Evolutionary conservation across 164 flowering plant genomes (phyloP), one percentile per base, ranked within the genome.

Genomic region (Berberis vulgaris): DNA sequence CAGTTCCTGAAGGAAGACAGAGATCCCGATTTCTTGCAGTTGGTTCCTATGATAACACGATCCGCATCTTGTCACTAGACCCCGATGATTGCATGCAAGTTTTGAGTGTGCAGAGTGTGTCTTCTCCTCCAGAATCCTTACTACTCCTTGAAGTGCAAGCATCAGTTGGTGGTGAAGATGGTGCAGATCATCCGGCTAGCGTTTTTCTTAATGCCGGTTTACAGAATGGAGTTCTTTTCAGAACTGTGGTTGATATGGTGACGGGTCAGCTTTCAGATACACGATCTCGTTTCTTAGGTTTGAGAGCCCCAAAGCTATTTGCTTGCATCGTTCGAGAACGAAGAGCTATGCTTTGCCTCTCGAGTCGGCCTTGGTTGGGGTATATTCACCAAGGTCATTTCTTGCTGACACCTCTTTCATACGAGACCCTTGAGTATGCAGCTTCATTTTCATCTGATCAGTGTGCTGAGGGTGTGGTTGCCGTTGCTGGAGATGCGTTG

Each of bases 81-180:
- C 99, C 99, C 43, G 99, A 91, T 82, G 99, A 95, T 68, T 84
- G 92, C 66, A 86, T 91, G 97, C 96, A 95, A 76, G 69, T 88
- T 66, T 75, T 95, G 63, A 91, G 97, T 73, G 82, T 95, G 57
- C 98, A 91, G 59, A 89, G 99, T 83, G 96, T 95, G 41, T 88
- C 97, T 47, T 84, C 98, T 8, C 80, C 92, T 47, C 99, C 99
- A 5, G 99, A 95, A 57, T 95, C 98, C 57, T 89, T 95, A 12
- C 92, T 95, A n/a, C 86, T 95, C 70, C 98, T 95, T 61, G 98
- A 95, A 77, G 91, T 95, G 68, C 90, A 86, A 74, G 98, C 99
- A 53, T 91, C 98, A 5, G 68, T 76, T 5, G 98, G 97, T 60
- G 97, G 97, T 41, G 99, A 89, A 65, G 99, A 95, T 83, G 98